Percentiles rank a stretch among this genome's conserved stretches.
Conservation (phyloP, 805 yeast genomes). For the Zygosaccharomyces bisporus region DNA sequence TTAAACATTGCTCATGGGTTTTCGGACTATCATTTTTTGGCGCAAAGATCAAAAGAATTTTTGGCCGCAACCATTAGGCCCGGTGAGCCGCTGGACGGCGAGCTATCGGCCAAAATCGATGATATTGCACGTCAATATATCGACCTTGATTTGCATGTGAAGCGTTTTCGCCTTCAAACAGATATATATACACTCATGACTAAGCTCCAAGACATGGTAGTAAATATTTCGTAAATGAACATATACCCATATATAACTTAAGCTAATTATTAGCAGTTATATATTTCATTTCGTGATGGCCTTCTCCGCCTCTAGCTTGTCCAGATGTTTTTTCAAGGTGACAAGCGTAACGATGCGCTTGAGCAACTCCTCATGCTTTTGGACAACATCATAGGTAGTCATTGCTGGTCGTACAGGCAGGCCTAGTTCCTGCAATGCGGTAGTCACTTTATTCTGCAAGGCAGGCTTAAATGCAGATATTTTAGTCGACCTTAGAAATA, state of each 20-base stretch:
- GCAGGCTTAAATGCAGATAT: conserved; percentile 77
- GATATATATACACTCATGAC: neutral
- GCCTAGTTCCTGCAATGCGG: conserved; percentile 71
- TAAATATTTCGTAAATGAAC: neutral
- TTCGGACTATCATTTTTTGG: conserved; percentile 15
- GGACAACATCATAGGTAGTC: conserved; percentile 77
- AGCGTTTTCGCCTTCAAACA: neutral
- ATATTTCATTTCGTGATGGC: conserved; percentile 39
- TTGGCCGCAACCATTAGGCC: neutral
- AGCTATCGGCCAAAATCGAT: conserved; percentile 9
- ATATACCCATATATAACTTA: neutral
- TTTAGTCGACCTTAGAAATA: conserved; percentile 72
- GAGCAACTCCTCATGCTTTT: conserved; percentile 70
- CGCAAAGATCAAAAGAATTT: conserved; percentile 7
- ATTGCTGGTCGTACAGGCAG: conserved; percentile 79
- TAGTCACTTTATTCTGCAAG: conserved; percentile 56
- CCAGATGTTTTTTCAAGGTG: conserved; percentile 82
- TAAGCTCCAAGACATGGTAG: neutral
- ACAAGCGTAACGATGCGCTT: conserved; percentile 66
- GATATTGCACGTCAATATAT: conserved; percentile 7
- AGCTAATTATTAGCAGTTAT: too few relatives aligned
- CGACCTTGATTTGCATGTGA: neutral
- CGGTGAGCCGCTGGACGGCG: neutral
- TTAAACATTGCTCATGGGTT: conserved; percentile 25
- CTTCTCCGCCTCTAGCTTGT: conserved; percentile 79